Conservation (phyloP, 108 stramenopile species). For the Skeletonema potamos region DNA sequence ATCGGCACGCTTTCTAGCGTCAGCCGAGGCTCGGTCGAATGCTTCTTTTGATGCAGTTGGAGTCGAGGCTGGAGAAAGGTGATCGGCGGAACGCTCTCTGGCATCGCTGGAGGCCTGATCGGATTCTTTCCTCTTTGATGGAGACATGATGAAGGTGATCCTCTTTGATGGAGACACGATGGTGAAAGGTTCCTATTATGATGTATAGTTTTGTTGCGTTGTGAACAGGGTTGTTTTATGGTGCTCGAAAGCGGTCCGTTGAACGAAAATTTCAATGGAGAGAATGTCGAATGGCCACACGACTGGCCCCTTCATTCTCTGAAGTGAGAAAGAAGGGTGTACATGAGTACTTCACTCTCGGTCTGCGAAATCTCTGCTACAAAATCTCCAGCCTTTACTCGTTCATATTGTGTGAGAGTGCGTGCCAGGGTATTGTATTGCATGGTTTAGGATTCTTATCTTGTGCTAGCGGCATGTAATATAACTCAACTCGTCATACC, state of each 20-base stretch:
- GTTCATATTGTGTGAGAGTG: no score
- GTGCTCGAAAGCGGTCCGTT: not conserved
- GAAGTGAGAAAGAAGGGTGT: not conserved
- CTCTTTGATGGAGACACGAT: not conserved
- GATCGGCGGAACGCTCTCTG: not conserved
- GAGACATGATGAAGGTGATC: not conserved
- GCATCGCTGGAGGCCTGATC: not conserved
- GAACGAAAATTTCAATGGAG: no score
- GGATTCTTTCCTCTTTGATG: not conserved
- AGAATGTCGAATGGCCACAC: no score
- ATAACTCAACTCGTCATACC: no score
- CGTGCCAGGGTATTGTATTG: no score
- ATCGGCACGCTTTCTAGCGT: not conserved
- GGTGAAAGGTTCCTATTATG: not conserved
- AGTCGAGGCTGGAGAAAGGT: not conserved
- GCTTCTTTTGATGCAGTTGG: not conserved
- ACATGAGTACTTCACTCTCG: no score
- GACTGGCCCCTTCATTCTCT: not conserved
- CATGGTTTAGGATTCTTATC: no score
- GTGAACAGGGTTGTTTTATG: not conserved
- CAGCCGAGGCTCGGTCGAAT: not conserved
- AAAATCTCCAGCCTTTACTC: no score
- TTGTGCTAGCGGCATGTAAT: no score
- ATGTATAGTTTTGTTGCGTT: not conserved
- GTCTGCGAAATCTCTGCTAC: no score